Base-by-base conservation (phyloP, 441 rosid species). In the Corymbia citriodora region DNA sequence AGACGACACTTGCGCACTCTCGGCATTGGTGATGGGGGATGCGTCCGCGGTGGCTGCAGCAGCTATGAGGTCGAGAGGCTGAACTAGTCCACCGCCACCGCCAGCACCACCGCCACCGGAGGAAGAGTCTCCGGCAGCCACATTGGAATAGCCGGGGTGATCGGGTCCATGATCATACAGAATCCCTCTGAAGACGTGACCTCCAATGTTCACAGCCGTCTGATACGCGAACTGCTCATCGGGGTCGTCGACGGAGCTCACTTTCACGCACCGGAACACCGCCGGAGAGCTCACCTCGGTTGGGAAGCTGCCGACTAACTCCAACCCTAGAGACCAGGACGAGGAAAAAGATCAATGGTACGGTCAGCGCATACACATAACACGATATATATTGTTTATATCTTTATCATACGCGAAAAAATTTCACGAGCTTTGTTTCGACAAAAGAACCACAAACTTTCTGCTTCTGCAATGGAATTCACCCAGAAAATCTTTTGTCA, bases 121-220 rank as follows among this genome's bases (percentile, higher is more conserved):
- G 5, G 89, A 70, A 5, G 89, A 87, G 55, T 53, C 48, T 40
- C 83, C 88, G 70, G 87, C 70, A 5, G 54, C 88, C 9, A 33
- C 57, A n/a, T 55, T 85, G 21, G 57, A 89, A 92, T 94, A 93
- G 90, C 91, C 53, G 68, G 90, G 91, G 83, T 74, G 83, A 90
- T 98, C 98, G 55, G 95, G 96, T 45, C 99, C 99, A 85, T 95
- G 99, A 94, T 98, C 99, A 88, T 98, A 97, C 88, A 98, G 95
- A 92, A 98, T 94, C 88, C 99, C 99, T 90, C 94, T 97, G 92
- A 98, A 98, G 45, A 98, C 92, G 89, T 96, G 99, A 27, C 99
- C 99, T 36, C 96, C 96, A 7, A 97, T 97, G 92, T 94, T 97
- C 88, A 97, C 97, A 6, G 96, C 95, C 40, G 99, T 95, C 92